Conservation (phyloP, 2,329 filamentous ascomycete species). For the Talaromyces piceae region DNA sequence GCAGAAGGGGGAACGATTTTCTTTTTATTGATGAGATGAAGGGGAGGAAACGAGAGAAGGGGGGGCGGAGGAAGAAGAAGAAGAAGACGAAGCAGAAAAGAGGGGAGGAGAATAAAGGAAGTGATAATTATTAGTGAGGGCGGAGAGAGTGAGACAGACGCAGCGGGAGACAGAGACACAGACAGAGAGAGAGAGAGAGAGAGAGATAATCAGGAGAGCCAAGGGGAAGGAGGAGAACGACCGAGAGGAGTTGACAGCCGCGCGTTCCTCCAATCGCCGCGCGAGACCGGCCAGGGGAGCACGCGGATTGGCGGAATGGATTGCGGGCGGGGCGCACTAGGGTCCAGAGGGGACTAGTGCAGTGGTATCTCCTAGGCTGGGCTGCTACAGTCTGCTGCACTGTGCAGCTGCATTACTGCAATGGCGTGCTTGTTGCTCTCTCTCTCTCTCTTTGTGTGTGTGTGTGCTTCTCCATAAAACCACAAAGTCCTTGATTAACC, state of each 20-base stretch:
- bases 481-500: too few species aligned
- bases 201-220: too few species aligned
- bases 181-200: neutral
- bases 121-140: too few species aligned
- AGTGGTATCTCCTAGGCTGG: neutral
- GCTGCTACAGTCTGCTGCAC: neutral
- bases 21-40: neutral
- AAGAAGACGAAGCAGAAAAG: neutral
- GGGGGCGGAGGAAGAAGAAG: neutral
- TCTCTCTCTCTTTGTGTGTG: too few species aligned
- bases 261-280: neutral
- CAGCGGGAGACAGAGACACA: neutral
- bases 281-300: neutral
- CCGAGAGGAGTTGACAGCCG: neutral
- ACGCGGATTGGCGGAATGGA: neutral
- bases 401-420: neutral
- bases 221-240: neutral
- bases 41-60: neutral
- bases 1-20: neutral
- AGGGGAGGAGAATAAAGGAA: neutral
- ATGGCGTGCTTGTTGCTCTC: too few species aligned
- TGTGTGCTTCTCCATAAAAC: too few species aligned
- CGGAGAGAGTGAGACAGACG: neutral
- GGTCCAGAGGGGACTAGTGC: neutral
- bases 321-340: neutral